Evolutionary conservation across 2,329 filamentous ascomycete genomes (phyloP), one percentile per base, ranked within the genome.

Genomic region (Didymosphaeria variabile): DNA sequence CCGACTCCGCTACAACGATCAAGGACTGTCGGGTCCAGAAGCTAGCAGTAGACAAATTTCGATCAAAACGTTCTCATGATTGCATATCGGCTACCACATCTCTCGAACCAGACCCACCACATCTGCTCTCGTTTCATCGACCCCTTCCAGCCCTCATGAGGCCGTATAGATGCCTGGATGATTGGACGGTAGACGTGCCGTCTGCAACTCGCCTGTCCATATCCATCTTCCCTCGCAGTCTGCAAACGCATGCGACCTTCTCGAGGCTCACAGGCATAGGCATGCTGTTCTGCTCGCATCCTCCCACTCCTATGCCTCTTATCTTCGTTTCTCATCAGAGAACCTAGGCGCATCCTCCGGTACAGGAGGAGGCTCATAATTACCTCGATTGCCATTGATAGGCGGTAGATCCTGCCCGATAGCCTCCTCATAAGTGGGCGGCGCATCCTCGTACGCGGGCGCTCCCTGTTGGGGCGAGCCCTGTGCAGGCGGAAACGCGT

Each of bases 401-500:
- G 92, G 91, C 38, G 87, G 90, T 63, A 95, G 79, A 60, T 89
- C 87, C 66, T 92, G 90, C 7, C 93, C 93, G 79, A 97, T 90
- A 13, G 93, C 93, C 78, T 97, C 94, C 79, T 97, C 93, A 73
- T 98, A 98, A 72, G 92, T 97, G 8, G 94, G 94, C 19, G 94
- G 94, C n/a, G 93, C 92, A 58, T 95, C 93, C 34, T 92, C 90
- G 65, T 86, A 83, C 2, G 78, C 80, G 12, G 74, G 86, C 23
- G 77, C 72, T 2, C 77, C 74, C 26, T 74, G 71, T 36, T 69
- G 58, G 23, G 64, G 60, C 32, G 64, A 60, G 42, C 66, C 66
- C 49, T 72, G 67, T 23, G 61, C 55, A 4, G 68, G 69, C 34
- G 71, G 64, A 49, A 68, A 68, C 55, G 63, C 69, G 40, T 46